Evolutionary conservation across 1,284 basidiomycete species (phyloP).

Genomic region (Psilocybe mexicana): DNA sequence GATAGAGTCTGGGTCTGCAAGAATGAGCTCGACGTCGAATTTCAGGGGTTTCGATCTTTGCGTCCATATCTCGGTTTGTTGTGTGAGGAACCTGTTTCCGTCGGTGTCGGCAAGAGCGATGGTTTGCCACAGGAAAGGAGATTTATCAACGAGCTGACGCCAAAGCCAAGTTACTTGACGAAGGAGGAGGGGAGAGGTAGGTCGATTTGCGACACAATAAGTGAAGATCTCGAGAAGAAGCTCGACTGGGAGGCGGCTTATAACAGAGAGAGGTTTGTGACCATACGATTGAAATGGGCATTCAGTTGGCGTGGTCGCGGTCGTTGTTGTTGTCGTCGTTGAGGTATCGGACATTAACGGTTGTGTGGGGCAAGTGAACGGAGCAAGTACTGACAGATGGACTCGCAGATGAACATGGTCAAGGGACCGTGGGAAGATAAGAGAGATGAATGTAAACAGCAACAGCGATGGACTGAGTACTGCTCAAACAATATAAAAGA

Average conservation of each 20-base stretch:
- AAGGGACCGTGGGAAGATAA: not conserved
- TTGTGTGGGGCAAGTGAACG: not conserved
- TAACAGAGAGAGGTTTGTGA: slow-evolving; percentile 12
- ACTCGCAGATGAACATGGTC: not conserved
- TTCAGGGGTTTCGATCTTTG: slow-evolving; percentile 50
- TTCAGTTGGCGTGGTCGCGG: not conserved
- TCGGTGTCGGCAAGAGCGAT: slow-evolving; percentile 48
- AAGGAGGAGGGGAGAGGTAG: slow-evolving; percentile 48
- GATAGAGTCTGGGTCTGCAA: slow-evolving; percentile 50
- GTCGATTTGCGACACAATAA: slow-evolving; percentile 41
- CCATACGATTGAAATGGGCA: not conserved
- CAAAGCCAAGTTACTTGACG: slow-evolving; percentile 55
- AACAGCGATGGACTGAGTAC: not conserved
- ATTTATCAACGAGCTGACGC: slow-evolving; percentile 48
- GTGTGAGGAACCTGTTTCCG: slow-evolving; percentile 39
- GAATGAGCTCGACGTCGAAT: slow-evolving; percentile 54
- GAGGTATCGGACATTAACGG: not conserved
- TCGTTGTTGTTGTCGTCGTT: not conserved
- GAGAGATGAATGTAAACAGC: not conserved
- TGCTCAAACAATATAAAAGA: not conserved
- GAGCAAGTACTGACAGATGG: not conserved
- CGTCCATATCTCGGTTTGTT: slow-evolving; percentile 55
- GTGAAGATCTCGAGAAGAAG: slow-evolving; percentile 64
- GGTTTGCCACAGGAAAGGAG: slow-evolving; percentile 60
- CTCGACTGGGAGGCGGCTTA: slow-evolving; percentile 53